These are phyloP conservation scores for Recurvomyces mirabilis DNA, from an alignment of 495 filamentous ascomycete species.

Conservation along the genomic window DNA sequence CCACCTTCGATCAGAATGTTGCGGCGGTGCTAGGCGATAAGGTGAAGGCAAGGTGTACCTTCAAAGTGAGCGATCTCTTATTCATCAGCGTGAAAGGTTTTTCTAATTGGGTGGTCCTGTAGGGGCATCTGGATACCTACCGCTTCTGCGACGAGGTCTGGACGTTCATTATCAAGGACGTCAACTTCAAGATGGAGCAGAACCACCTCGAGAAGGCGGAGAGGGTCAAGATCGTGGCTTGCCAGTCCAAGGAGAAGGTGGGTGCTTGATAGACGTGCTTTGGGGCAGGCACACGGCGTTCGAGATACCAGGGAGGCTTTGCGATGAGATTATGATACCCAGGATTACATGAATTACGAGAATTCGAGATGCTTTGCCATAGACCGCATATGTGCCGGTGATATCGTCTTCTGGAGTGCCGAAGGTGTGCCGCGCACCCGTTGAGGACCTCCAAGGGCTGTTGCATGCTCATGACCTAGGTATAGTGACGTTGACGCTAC, in stretches of 20 bases:
- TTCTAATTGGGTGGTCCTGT: too few relatives aligned
- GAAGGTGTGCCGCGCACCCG: too few relatives aligned
- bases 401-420: too few relatives aligned
- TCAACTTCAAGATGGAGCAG: slow-evolving; percentile 92
- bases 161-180: slow-evolving; percentile 98
- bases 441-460: too few relatives aligned
- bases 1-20: slow-evolving; percentile 81
- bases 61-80: slow-evolving; percentile 94
- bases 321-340: slow-evolving; percentile 4
- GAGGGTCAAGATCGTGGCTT: slow-evolving; percentile 95
- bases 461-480: too few relatives aligned
- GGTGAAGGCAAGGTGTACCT: slow-evolving; percentile 79
- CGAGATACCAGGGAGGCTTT: background rate
- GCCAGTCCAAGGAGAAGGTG: slow-evolving; percentile 31
- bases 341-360: background rate
- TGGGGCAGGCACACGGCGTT: background rate
- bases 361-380: too few relatives aligned
- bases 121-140: slow-evolving; percentile 98
- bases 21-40: slow-evolving; percentile 80
- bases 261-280: background rate
- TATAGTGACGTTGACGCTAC: too few relatives aligned
- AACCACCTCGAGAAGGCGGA: slow-evolving; percentile 35
- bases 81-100: too few relatives aligned
- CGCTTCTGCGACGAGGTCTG: slow-evolving; percentile 99
- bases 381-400: too few relatives aligned